Evolutionary conservation across 108 stramenopile genomes (phyloP), one percentile per base, ranked within the genome.

Genomic region (Schizochytrium sp.): DNA sequence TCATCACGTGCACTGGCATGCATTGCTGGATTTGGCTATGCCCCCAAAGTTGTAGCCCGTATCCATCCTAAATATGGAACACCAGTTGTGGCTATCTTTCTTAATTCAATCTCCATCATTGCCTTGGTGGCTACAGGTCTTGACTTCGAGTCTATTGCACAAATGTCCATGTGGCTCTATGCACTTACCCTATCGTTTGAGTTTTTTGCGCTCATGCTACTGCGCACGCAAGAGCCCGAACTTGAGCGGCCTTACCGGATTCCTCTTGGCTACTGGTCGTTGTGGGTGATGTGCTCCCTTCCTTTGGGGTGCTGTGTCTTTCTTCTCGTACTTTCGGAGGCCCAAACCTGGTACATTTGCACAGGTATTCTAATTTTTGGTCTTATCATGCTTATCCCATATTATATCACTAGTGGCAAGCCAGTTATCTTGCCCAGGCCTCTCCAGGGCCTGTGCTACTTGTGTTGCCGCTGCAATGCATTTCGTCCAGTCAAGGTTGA

Each of bases 121-220:
- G 76, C 28, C 47, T 55, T 83, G 76, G 47, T 83, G 8, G 50
- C 53, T 10, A 55, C 76, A 15, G 76, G 76, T 12, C 76, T 83
- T 28, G 76, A 83, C 76, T 83, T 83, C 55, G 76, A 83, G 2
- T 10, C 76, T n/a, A 83, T 83, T 53, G 76, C 76, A 2, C 50
- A 83, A 53, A 17, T 83, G 7, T 83, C 76, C 5, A 83, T 83
- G 76, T 83, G 76, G 76, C 76, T 83, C 17, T 83, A 83, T 53
- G 53, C 76, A 5, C 47, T 83, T 8, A 83, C 76, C 50, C 76
- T 83, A 17, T n/a, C 53, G 5, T 83, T 83, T 2, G 76, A 83
- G 76, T 83, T 83, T 83, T 49, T 55, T 55, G 76, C 76, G 47
- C 76, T 83, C 76, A 83, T 83, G 47, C 47, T 83, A 7, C 28